A percentile compares a stretch with the other conserved stretches of the same genome.
phyloP scores from a whole-genome alignment of 148 eudicot species.

The Chenopodium formosanum region DNA sequence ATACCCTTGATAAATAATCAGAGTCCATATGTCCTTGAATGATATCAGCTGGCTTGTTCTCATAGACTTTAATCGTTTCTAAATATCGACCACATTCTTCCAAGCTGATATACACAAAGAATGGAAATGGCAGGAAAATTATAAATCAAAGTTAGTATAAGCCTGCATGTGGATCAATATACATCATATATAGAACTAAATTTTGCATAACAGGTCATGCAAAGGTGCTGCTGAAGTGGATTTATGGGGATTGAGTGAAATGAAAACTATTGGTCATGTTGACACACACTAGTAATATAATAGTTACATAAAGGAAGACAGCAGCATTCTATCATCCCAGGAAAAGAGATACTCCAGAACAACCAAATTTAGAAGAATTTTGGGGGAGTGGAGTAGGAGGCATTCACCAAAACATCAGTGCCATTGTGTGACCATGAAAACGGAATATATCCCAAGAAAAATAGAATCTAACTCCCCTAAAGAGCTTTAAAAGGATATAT shows the following conservation, averaged over 20 bases:
- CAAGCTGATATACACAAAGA: slow-evolving; percentile 49
- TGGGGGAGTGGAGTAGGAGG: neutral
- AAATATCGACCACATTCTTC: slow-evolving; percentile 97
- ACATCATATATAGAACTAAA: neutral
- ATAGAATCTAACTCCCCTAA: too few species aligned
- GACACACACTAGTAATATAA: neutral
- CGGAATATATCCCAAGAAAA: too few species aligned
- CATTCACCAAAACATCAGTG: neutral
- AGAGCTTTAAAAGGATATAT: neutral
- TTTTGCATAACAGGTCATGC: neutral
- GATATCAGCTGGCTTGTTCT: slow-evolving; percentile 90
- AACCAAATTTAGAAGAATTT: neutral
- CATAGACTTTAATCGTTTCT: slow-evolving; percentile 89
- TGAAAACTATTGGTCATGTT: neutral
- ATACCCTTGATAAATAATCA: slow-evolving; percentile 86
- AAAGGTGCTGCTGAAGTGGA: neutral
- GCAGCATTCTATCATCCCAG: neutral
- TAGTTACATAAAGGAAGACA: neutral
- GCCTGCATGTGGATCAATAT: neutral
- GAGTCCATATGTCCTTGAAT: slow-evolving; percentile 93
- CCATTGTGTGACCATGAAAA: neutral
- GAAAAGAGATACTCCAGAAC: neutral
- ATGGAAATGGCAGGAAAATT: neutral
- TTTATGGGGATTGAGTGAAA: neutral
- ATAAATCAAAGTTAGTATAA: neutral